Base-by-base conservation (phyloP, 73 alveolate genomes). In the Urostyla sp. region DNA sequence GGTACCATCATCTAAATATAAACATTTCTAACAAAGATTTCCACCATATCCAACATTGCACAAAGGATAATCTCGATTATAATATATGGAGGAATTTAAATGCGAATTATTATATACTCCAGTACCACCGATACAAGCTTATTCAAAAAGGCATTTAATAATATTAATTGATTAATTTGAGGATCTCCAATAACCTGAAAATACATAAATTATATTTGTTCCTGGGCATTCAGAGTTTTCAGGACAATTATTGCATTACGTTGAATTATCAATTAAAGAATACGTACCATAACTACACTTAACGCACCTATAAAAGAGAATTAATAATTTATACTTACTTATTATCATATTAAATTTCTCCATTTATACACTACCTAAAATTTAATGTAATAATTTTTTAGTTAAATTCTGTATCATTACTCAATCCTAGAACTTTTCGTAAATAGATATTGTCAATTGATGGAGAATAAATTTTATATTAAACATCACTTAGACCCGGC, bases 151-250 rank as follows among this genome's bases (percentile, higher is more conserved):
- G 63, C 63, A 50, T 10, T 20, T 7, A 20, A 50, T 50, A 10
- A 50, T 50, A 1, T 35, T 0, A 0, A 20, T 49, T 16, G 74
- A 23, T n/a, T 27, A 34, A 0, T 63, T 38, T 0, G 23, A 10
- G 40, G 43, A 15, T 38, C 72, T 63, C 75, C 80, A 63, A 37
- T 63, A 45, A n/a, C 80, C 80, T 18, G 36, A n/a, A 20, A 38
- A 20, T 0, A 49, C 57, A 0, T 13, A 16, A 0, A 63, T 13
- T n/a, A 38, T 8, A 34, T 10, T 15, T 0, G 73, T 73, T 63
- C 80, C 80, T 18, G 18, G 67, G 43, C 80, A 63, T 13, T 50
- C 63, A 13, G 34, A 20, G 11, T 50, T 50, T 11, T 40, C 15
- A 40, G 51, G 51, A 15, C 51, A 40, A 40, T 40, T 15, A 11